Evolutionary conservation across 2,329 filamentous ascomycete species (phyloP), one percentile per base, ranked within the genome.

Genomic region (Aspergillus fischeri): DNA sequence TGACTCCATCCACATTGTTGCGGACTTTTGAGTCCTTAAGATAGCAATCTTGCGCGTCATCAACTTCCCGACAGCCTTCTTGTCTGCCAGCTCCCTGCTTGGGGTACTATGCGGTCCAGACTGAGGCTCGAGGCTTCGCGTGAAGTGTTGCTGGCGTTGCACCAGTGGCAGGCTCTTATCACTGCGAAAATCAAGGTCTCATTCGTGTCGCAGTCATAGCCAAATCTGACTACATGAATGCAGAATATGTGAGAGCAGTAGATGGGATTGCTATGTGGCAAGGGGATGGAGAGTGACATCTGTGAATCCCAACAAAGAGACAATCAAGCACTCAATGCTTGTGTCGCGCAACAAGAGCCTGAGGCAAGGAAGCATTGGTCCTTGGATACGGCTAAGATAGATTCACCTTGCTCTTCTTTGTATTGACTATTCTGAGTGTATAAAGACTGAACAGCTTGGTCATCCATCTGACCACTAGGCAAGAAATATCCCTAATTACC

Each of bases 251-350:
- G 21, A 21, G 56, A 45, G 38, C 50, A 52, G 38, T 55, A 56
- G 32, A 42, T 11, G 11, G 51, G 47, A 20, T 61, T 57, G n/a
- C 20, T 4, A 49, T 70, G 67, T 14, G 51, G 52, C 64, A 69
- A 41, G 65, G 52, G 54, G 56, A 53, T 68, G 60, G 32, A 17
- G 14, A 17, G 14, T 17, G 14, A 17, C 32, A 17, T 6, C 8
- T 38, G 0, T 17, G 14, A 5, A 17, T 7, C 17, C 5, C 14
- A 38, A 38, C 32, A 17, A 38, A 38, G 32, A 3, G 32, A 17
- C 32, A 17, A n/a, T n/a, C 14, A 38, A 38, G 6, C 2, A 7
- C 14, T 17, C 5, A 38, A 38, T 7, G 5, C 14, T 38, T 17
- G 32, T 17, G 25, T 27, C 25, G 5, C 25, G 1, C 25, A 7